These are phyloP conservation scores for Yamadazyma conglobata DNA, from an alignment of 1,139 yeast genomes.

Conservation along the genomic window DNA sequence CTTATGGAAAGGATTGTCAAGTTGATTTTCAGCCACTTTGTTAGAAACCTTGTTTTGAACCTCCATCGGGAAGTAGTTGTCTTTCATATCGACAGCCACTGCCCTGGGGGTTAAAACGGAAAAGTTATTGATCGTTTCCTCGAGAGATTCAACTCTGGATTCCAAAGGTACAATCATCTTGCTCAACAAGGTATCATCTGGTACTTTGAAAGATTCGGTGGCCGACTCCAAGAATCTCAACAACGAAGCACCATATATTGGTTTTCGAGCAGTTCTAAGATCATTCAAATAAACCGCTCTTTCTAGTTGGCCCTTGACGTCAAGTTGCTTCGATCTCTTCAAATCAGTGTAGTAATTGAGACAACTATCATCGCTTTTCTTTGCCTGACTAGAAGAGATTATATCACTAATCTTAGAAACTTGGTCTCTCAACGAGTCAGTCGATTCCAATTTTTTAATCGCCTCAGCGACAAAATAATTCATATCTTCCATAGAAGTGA, in stretches of 20 bases:
- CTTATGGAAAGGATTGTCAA: conserved; percentile 69
- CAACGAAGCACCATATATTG: conserved; percentile 52
- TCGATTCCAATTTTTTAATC: conserved; percentile 45
- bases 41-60: conserved; percentile 28
- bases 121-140: conserved; percentile 63
- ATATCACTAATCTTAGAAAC: conserved; percentile 36
- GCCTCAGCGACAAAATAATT: conserved; percentile 51
- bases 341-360: conserved; percentile 58
- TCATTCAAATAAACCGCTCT: conserved; percentile 64
- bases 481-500: conserved; percentile 45
- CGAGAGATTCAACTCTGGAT: conserved; percentile 41
- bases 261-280: conserved; percentile 54
- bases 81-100: conserved; percentile 73
- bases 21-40: conserved; percentile 35
- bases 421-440: conserved; percentile 41
- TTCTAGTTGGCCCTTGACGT: conserved; percentile 47
- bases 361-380: conserved; percentile 46
- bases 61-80: conserved; percentile 45
- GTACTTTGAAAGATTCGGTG: conserved; percentile 8
- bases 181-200: conserved; percentile 17
- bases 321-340: conserved; percentile 49
- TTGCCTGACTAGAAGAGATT: conserved; percentile 26
- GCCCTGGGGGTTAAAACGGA: conserved; percentile 88
- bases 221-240: conserved; percentile 22
- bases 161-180: conserved; percentile 38